Base-by-base conservation (phyloP, 106 monocot species). In the Vanilla planifolia region DNA sequence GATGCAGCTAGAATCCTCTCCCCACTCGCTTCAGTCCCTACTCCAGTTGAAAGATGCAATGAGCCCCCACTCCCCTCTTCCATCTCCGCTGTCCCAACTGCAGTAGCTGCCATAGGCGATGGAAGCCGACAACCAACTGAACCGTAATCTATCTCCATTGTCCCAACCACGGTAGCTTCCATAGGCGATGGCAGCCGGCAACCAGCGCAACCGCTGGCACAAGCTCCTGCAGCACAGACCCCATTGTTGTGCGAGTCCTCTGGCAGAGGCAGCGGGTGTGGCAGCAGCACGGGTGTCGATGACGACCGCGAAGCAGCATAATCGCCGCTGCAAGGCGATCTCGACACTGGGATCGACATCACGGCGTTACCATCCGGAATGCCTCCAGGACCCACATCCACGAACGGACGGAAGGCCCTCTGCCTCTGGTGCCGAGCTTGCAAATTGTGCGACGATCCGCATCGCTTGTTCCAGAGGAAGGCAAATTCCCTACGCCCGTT, bases 241-340 rank as follows among this genome's bases (percentile, higher is more conserved):
- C 2, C 23, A 55, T 55, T 55, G 32, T 28, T 28, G 16, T 6
- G 28, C 1, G 8, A 14, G 61, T 17, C 10, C 16, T 52, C 52
- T n/a, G 75, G 80, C 21, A 67, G 15, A 3, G 80, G 75, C 8
- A 80, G 70, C 34, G 74, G 79, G 22, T 41, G 51, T 1, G 79
- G 68, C 10, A 33, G 62, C 27, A 44, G 48, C 59, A 59, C 67
- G 3, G 72, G 65, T 21, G 72, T 42, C 19, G 79, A 69, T 30
- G 70, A 67, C 24, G 67, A 67, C 44, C 57, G 33, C 24, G 3
- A 11, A 0, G 63, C 55, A 2, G 22, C 11, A 30, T 15, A 64
- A 26, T 68, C 68, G 27, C 56, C 28, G 43, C 8, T 41, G 62
- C 58, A 61, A 3, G 11, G 33, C 2, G 48, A 63, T 4, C 73